phyloP scores from a whole-genome alignment of 73 alveolate genomes.

The Paramecium sexaurelia region DNA sequence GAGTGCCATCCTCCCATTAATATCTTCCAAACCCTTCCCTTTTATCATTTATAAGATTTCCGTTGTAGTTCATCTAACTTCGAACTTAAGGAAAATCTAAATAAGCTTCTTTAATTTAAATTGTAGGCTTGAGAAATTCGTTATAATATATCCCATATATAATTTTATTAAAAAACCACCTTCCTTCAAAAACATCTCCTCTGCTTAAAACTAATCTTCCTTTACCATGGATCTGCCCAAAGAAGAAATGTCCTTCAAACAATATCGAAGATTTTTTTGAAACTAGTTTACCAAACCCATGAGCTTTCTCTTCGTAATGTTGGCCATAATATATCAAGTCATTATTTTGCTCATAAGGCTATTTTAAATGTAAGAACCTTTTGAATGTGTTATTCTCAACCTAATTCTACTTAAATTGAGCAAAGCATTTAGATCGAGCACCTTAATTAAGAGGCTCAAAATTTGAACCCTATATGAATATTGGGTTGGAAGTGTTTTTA shows the following conservation, averaged over 20 bases:
- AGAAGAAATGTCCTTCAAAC: not conserved
- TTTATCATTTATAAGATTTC: not conserved
- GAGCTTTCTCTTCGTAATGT: not conserved
- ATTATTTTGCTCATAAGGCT: not conserved
- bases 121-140: not conserved
- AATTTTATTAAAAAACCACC: slow-evolving; percentile 13
- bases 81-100: not conserved
- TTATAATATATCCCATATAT: not conserved
- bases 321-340: not conserved
- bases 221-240: not conserved
- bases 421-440: not conserved
- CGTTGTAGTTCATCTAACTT: not conserved
- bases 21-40: slow-evolving; percentile 72
- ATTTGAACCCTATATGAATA: not conserved
- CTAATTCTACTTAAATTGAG: not conserved
- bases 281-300: slow-evolving; percentile 42
- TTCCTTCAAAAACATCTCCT: slow-evolving; percentile 17
- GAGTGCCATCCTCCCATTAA: slow-evolving; percentile 50
- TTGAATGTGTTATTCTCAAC: not conserved
- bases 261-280: not conserved
- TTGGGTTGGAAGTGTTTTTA: not conserved
- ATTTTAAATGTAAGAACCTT: not conserved
- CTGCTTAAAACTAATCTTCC: not conserved
- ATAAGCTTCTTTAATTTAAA: not conserved
- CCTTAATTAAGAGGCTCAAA: not conserved